Base-by-base conservation (phyloP, 208 protist genomes). In the Histomonas meleagridis region DNA sequence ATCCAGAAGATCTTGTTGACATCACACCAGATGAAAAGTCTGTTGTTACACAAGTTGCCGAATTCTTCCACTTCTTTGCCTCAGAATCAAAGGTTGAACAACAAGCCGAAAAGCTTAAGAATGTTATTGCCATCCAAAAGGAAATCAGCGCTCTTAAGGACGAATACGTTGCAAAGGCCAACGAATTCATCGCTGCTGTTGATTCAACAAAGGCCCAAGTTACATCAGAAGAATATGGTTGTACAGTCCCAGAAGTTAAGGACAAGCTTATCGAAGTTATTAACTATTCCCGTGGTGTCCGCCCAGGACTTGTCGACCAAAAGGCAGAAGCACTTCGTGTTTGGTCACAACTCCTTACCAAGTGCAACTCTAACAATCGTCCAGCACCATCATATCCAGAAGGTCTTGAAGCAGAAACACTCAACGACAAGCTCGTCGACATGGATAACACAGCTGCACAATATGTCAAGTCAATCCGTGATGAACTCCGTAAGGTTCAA, bases 61-160 rank as follows among this genome's bases (percentile, higher is more conserved):
- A 91, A 55, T 91, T 91, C 53, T 91, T 91, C 90, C 90, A 91
- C 90, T 78, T 70, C 43, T 91, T 91, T n/a, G 90, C 90, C 26
- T 7, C 7, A 21, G 46, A 86, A 48, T 86, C 76, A 43, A 86
- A 55, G 76, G 28, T 40, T 7, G 3, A 32, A 12, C 26, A 12
- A n/a, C 51, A 32, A 26, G 76, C 76, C n/a, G 76, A 86, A 18
- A 86, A 86, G 76, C 7, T 86, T 4, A 86, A 55, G 46, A 43
- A 48, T 28, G 55, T 46, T 55, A 57, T 86, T 28, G 40, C 76
- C 3, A 86, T 86, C 18, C 76, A 86, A 48, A 48, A 86, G 46
- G 10, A 46, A 2, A 32, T 86, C 5, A 18, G n/a, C 10, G 76
- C 51, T 14, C 46, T 86, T 14, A 51, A 55, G 21, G 55, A 55